These are phyloP conservation scores for Hanseniaspora guilliermondii DNA, from an alignment of 805 yeast species.

Conservation along the genomic window DNA sequence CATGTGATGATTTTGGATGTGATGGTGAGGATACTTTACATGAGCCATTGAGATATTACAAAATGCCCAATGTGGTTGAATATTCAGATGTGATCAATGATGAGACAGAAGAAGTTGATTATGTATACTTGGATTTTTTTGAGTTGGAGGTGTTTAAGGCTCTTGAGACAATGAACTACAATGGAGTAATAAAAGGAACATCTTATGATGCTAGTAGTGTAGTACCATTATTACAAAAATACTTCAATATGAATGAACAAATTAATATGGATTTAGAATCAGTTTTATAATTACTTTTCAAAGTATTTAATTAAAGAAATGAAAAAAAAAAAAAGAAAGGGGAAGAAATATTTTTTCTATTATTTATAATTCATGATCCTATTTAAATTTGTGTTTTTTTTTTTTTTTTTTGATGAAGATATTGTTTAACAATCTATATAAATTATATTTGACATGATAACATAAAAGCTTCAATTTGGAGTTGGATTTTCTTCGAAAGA, in stretches of 20 bases:
- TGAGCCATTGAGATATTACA: constrained; percentile 42
- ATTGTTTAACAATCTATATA: constrained; percentile 13
- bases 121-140: constrained; percentile 71
- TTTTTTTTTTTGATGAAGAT: neutral
- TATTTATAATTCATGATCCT: neutral
- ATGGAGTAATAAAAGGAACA: neutral
- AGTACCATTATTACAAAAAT: neutral
- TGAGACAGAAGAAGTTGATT: constrained; percentile 37
- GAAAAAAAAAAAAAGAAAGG: neutral
- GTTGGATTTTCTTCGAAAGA: too few relatives aligned
- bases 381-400: constrained; percentile 1
- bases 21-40: constrained; percentile 81
- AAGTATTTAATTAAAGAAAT: neutral
- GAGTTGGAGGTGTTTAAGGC: constrained; percentile 40
- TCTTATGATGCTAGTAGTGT: constrained; percentile 1
- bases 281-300: neutral
- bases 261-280: neutral
- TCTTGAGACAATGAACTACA: neutral
- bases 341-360: neutral
- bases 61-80: constrained; percentile 70
- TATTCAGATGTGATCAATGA: constrained; percentile 25
- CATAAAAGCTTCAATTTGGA: neutral
- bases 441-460: neutral
- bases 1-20: constrained; percentile 71
- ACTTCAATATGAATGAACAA: neutral